Evolutionary conservation across 768 basidiomycete species (phyloP).

Genomic region (Trametes maxima): DNA sequence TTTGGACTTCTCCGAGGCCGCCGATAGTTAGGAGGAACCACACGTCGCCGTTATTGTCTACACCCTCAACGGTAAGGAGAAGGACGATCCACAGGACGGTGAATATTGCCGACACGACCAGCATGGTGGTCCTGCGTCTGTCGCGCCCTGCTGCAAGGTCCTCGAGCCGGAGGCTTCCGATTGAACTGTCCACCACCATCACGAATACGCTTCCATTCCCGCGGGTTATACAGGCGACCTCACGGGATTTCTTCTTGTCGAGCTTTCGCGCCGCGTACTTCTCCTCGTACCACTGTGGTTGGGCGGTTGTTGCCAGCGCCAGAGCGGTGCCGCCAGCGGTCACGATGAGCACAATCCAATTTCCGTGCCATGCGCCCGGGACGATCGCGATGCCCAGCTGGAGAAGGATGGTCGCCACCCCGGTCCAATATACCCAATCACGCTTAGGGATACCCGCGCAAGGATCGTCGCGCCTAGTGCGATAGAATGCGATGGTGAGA

Average conservation of each 20-base stretch:
- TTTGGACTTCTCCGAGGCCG: slow-evolving; percentile 32
- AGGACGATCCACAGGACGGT: slow-evolving; percentile 30
- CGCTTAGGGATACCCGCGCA: slow-evolving; percentile 26
- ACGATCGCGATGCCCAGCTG: slow-evolving; percentile 36
- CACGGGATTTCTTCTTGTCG: slow-evolving; percentile 15
- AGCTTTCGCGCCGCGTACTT: slow-evolving; percentile 33
- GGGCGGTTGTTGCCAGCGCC: slow-evolving; percentile 26
- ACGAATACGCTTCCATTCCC: slow-evolving; percentile 36
- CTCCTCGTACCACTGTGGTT: slow-evolving; percentile 37
- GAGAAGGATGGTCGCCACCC: slow-evolving; percentile 27
- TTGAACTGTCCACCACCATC: slow-evolving; percentile 35
- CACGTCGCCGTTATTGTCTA: slow-evolving; percentile 16
- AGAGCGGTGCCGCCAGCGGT: slow-evolving; percentile 32
- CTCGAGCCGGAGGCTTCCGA: slow-evolving; percentile 30
- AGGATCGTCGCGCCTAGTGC: slow-evolving; percentile 1
- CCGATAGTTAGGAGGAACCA: slow-evolving; percentile 31
- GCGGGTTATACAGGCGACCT: slow-evolving; percentile 32
- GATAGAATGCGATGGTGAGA: slow-evolving; percentile 27
- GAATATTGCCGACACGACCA: slow-evolving; percentile 16
- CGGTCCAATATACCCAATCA: slow-evolving; percentile 35
- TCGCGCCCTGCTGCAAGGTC: slow-evolving; percentile 33
- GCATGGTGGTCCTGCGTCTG: slow-evolving; percentile 15
- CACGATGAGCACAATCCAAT: slow-evolving; percentile 36
- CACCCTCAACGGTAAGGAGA: slow-evolving; percentile 30
- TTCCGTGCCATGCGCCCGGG: slow-evolving; percentile 28